These are phyloP conservation scores for Blastobotrys niveus DNA, from an alignment of 1,139 yeast species.

Conservation along the genomic window DNA sequence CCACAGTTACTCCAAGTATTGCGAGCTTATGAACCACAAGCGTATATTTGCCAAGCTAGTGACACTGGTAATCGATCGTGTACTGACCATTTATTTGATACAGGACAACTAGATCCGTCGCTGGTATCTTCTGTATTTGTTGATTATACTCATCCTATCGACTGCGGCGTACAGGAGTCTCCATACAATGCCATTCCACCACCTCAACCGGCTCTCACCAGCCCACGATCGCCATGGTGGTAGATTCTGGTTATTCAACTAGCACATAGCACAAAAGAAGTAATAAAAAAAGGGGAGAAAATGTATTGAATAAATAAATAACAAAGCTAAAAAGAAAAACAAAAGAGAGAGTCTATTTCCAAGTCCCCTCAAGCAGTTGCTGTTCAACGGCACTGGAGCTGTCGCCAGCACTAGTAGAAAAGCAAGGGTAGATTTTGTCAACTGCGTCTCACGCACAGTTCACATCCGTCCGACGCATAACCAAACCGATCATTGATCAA, in stretches of 20 bases:
- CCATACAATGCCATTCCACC: not conserved
- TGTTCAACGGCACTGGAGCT: no score
- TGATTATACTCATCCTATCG: slow-evolving; percentile 1
- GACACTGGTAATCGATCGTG: not conserved
- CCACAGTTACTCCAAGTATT: slow-evolving; percentile 1
- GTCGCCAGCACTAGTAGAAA: no score
- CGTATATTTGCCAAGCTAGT: not conserved
- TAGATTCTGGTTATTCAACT: no score
- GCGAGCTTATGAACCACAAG: slow-evolving; percentile 6
- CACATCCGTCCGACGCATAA: no score
- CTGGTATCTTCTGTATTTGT: not conserved
- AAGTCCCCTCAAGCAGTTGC: not conserved
- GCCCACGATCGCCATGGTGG: no score
- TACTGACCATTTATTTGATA: not conserved
- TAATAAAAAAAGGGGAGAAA: not conserved
- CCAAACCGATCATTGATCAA: no score
- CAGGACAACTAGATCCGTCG: not conserved
- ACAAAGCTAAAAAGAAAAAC: not conserved
- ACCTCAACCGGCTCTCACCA: no score
- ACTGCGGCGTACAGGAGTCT: not conserved
- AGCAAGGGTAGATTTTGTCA: no score
- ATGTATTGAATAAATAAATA: not conserved
- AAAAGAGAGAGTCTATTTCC: no score
- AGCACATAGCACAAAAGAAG: not conserved
- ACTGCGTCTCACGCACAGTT: no score